Percentiles rank a stretch among this genome's conserved stretches.
Conservation (phyloP, 129 eudicot genomes). For the Flaveria bidentis region DNA sequence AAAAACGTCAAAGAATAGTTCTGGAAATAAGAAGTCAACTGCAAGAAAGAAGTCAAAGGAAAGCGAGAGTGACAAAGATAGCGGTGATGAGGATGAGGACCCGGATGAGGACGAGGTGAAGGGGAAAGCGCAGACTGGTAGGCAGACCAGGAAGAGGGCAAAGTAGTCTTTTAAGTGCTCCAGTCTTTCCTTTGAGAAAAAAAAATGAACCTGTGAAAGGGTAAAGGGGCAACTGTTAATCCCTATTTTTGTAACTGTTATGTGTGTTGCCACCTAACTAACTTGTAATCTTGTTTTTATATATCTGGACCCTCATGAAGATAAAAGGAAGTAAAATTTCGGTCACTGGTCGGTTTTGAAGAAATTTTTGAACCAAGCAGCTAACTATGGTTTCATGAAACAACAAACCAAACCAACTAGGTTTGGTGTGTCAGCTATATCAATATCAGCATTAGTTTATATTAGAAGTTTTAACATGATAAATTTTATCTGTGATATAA, state of each 20-base stretch:
- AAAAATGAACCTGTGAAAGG: conserved; percentile 6
- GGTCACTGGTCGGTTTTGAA: not conserved
- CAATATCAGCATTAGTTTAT: not conserved
- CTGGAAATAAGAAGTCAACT: conserved; percentile 41
- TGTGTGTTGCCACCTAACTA: conserved; percentile 15
- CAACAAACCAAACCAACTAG: not conserved
- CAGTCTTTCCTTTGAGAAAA: conserved; percentile 16
- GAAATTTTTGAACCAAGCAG: not conserved
- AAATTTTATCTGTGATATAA: no score
- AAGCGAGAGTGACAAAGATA: conserved; percentile 38
- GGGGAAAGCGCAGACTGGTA: conserved; percentile 38
- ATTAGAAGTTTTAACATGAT: no score
- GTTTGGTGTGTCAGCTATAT: not conserved
- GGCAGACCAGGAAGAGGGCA: conserved; percentile 47
- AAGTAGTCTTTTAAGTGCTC: conserved; percentile 31
- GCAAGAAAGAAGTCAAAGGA: conserved; percentile 47
- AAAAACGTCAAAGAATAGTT: conserved; percentile 30
- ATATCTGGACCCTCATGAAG: not conserved
- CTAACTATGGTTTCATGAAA: not conserved
- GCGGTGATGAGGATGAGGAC: conserved; percentile 30
- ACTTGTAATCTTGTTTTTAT: conserved; percentile 28
- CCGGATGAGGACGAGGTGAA: conserved; percentile 36
- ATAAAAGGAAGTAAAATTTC: no score
- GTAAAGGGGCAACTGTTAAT: not conserved
- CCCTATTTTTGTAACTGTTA: conserved; percentile 20